A percentile compares a stretch with the other conserved stretches of the same genome.
These are phyloP conservation scores for Tolypocladium tropicale DNA, from an alignment of 2,329 filamentous ascomycete species.

Conservation along the genomic window DNA sequence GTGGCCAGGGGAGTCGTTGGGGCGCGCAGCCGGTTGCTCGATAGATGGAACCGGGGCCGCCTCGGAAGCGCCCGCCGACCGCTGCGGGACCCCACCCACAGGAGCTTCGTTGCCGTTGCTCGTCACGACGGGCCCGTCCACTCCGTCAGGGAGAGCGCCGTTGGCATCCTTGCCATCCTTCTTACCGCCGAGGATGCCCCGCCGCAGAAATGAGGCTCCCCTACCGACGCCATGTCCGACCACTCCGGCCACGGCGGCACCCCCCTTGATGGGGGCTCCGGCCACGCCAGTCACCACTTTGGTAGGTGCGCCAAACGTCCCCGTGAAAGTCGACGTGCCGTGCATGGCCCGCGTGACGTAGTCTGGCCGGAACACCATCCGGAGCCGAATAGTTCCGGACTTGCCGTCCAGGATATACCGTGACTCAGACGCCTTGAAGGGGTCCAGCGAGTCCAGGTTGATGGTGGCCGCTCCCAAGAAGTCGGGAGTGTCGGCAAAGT, in stretches of 20 bases:
- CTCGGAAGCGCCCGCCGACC: conserved; percentile 26
- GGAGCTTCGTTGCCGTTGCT: conserved; percentile 24
- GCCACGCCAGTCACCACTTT: conserved; percentile 75
- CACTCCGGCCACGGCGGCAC: conserved; percentile 60
- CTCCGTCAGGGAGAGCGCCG: conserved; percentile 30
- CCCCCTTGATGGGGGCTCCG: conserved; percentile 90
- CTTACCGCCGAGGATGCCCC: conserved; percentile 68
- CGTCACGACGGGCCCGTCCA: conserved; percentile 26
- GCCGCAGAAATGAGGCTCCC: conserved; percentile 82
- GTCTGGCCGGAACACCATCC: conserved; percentile 83
- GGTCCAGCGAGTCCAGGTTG: conserved; percentile 69
- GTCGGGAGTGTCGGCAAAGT: conserved; percentile 92
- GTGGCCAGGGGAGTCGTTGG: conserved; percentile 20
- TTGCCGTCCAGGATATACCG: conserved; percentile 75
- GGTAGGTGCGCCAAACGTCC: conserved; percentile 77
- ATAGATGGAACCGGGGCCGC: conserved; percentile 17
- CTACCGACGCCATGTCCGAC: conserved; percentile 75
- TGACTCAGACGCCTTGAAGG: conserved; percentile 71
- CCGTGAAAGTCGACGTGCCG: conserved; percentile 86
- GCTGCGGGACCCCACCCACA: conserved; percentile 27
- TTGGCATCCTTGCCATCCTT: conserved; percentile 48
- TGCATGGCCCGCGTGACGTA: conserved; percentile 82
- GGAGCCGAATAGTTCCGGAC: conserved; percentile 71
- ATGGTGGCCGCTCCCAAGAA: conserved; percentile 71
- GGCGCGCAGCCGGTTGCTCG: conserved; percentile 12